Conservation (phyloP, 495 filamentous ascomycete genomes). For the Massariosphaeria phaeospora region DNA sequence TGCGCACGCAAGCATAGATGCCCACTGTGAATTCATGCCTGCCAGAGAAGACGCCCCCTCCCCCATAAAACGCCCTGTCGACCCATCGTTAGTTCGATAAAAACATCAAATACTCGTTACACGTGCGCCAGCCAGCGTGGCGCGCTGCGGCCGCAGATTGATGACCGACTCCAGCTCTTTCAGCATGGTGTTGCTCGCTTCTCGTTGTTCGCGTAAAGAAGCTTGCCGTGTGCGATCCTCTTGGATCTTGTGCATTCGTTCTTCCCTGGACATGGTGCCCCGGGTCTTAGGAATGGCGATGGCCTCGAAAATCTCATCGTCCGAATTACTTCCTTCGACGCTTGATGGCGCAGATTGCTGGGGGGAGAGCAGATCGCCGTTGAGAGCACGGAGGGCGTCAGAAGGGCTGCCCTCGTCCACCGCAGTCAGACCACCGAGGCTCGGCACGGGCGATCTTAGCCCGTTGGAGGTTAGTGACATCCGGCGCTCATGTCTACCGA, state of each 20-base stretch:
- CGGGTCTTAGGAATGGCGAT: conserved; percentile 66
- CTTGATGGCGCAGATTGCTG: conserved; percentile 42
- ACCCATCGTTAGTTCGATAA: conserved; percentile 10
- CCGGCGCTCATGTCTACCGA: conserved; percentile 66
- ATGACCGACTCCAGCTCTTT: conserved; percentile 87
- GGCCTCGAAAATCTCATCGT: conserved; percentile 86
- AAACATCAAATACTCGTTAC: conserved; percentile 26
- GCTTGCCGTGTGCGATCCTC: conserved; percentile 75
- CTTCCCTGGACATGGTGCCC: conserved; percentile 73
- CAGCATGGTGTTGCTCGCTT: conserved; percentile 82
- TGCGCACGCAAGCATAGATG: no score
- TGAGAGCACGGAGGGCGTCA: conserved; percentile 71
- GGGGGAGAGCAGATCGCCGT: conserved; percentile 50
- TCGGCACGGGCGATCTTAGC: conserved; percentile 69
- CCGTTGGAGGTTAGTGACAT: conserved; percentile 52
- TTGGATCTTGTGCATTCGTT: conserved; percentile 81
- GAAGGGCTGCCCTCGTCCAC: conserved; percentile 74
- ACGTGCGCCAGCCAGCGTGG: conserved; percentile 3
- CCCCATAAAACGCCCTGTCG: neutral
- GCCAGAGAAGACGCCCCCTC: no score
- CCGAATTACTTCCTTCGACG: conserved; percentile 41
- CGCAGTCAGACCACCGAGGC: conserved; percentile 76
- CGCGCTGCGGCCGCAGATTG: conserved; percentile 60
- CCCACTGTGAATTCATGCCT: no score
- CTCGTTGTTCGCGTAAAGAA: conserved; percentile 60